Conservation (phyloP, 2,329 filamentous ascomycete genomes). For the Neopestalotiopsis sp. region DNA sequence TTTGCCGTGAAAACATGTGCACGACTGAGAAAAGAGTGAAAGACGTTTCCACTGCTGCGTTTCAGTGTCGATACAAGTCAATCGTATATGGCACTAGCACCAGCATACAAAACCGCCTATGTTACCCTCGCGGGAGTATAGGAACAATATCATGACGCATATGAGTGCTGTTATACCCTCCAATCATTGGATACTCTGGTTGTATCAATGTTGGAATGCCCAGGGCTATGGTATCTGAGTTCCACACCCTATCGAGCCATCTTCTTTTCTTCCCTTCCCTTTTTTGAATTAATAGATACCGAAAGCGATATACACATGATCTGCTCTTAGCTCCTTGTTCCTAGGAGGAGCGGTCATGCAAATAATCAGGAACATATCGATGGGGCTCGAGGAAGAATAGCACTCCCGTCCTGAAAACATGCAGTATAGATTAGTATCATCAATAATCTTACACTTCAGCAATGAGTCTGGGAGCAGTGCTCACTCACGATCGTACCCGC, state of each 20-base stretch:
- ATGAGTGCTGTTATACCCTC: constrained; percentile 1
- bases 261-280: background rate
- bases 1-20: background rate
- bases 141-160: background rate
- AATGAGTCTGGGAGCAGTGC: background rate
- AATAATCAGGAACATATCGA: background rate
- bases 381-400: background rate
- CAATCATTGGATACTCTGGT: background rate
- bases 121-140: background rate
- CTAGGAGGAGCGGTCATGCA: background rate
- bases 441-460: background rate
- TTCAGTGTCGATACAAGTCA: background rate
- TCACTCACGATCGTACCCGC: background rate
- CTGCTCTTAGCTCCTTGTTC: background rate
- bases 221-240: background rate
- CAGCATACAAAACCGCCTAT: background rate
- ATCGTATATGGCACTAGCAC: background rate
- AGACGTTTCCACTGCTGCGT: background rate
- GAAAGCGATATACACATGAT: background rate
- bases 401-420: background rate
- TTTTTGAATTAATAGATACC: background rate
- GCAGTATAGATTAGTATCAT: background rate
- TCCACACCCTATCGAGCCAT: background rate
- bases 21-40: background rate
- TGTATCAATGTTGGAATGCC: background rate